Base-by-base conservation (phyloP, 139 green algal genomes). In the Chlamydomonas urium region DNA sequence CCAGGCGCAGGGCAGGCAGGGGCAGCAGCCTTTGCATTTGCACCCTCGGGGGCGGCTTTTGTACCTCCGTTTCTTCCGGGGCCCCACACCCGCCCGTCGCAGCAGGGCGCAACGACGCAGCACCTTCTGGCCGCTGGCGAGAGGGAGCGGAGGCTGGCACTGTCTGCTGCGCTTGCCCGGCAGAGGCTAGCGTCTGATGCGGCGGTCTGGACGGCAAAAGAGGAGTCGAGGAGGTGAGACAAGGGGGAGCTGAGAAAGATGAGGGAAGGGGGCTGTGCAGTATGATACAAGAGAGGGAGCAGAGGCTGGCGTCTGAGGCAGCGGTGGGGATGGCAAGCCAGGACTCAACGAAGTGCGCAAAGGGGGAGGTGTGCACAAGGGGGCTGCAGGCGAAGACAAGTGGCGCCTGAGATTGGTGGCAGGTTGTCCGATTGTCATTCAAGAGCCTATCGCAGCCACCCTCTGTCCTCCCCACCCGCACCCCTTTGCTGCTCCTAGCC, bases 71-170 rank as follows among this genome's bases (percentile, higher is more conserved):
- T 53, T 53, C 42, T n/a, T 17, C 42, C 42, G 42, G 42, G 14
- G 42, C 42, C 42, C 42, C 42, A 53, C 42, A n/a, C 14, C 42
- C 42, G 42, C 42, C 42, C 42, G 17, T 17, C 42, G 42, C 42
- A 10, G 42, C 42, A 17, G 42, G 42, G 42, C 42, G 14, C 42
- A 53, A 17, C 42, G 42, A 53, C 42, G n/a, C n/a, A n/a, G n/a
- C n/a, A n/a, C n/a, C n/a, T n/a, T n/a, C n/a, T n/a, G n/a, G n/a
- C 59, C 10, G 74, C 66, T 4, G 57, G 66, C 2, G 74, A 75
- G 45, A 66, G 74, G 5, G 74, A 79, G 42, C 57, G 66, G 1
- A 66, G 66, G 8, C 35, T 79, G 47, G 66, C 74, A 1, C 74
- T 79, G 4, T 75, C 74, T 8, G 31, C 66, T 0, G 74, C 74